Percentiles rank a stretch among this genome's conserved stretches.
phyloP scores from a whole-genome alignment of 345 rosid species.

The Sonneratia caseolaris region DNA sequence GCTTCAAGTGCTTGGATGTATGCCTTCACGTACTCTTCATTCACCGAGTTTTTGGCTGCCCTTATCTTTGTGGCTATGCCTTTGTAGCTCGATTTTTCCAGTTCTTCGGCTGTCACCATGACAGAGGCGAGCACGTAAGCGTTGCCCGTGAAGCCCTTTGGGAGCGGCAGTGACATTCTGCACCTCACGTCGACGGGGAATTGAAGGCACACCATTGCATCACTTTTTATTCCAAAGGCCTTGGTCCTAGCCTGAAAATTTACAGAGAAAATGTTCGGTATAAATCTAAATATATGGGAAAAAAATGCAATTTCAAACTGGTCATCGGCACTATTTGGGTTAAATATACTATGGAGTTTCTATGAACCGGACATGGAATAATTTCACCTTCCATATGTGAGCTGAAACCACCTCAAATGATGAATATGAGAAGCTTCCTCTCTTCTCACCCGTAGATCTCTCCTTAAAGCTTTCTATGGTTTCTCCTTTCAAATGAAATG shows the following conservation, averaged over 20 bases:
- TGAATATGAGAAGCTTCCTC: conserved; percentile 28
- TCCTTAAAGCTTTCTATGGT: conserved; percentile 38
- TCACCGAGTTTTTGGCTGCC: conserved; percentile 46
- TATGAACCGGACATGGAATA: not conserved
- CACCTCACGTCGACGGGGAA: conserved; percentile 56
- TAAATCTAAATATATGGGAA: not conserved
- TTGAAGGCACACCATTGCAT: conserved; percentile 53
- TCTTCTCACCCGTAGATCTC: conserved; percentile 18
- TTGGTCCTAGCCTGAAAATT: conserved; percentile 46
- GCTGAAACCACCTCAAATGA: conserved; percentile 55
- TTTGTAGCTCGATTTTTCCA: conserved; percentile 27
- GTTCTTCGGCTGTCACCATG: conserved; percentile 36
- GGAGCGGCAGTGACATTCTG: conserved; percentile 35
- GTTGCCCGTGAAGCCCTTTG: conserved; percentile 47
- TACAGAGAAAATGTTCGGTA: not conserved
- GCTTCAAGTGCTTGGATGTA: conserved; percentile 47
- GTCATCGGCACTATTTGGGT: not conserved
- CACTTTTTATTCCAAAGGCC: conserved; percentile 32
- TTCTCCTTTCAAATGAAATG: conserved; percentile 34
- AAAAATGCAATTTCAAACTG: not conserved
- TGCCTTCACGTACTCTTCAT: conserved; percentile 37
- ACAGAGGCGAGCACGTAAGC: conserved; percentile 55
- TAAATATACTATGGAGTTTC: not conserved
- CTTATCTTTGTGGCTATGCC: conserved; percentile 33
- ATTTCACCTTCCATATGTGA: conserved; percentile 60